Conservation (phyloP, 2,329 filamentous ascomycete species). For the Colletotrichum tropicale region DNA sequence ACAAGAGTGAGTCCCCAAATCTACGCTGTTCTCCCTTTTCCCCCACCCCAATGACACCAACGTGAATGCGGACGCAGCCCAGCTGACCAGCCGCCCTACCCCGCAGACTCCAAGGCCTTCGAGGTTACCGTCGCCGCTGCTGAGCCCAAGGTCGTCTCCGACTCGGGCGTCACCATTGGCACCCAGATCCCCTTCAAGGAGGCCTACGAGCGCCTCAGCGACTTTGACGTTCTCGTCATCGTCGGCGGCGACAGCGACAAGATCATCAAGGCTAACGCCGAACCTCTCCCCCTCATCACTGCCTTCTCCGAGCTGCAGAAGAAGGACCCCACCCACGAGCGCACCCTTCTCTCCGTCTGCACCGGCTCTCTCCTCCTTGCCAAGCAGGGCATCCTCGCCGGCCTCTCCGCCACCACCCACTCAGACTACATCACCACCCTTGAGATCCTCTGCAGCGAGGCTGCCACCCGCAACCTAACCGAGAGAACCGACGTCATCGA, state of each 20-base stretch:
- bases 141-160: slow-evolving; percentile 59
- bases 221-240: slow-evolving; percentile 81
- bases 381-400: slow-evolving; percentile 76
- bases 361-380: slow-evolving; percentile 81
- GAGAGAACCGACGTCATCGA: slow-evolving; percentile 86
- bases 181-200: slow-evolving; percentile 81
- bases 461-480: slow-evolving; percentile 69
- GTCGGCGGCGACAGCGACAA: slow-evolving; percentile 72
- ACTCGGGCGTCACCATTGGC: slow-evolving; percentile 71
- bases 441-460: slow-evolving; percentile 80
- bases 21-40: not conserved
- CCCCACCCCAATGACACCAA: not conserved
- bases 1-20: slow-evolving; percentile 48
- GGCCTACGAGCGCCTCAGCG: slow-evolving; percentile 70
- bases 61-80: not conserved
- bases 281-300: slow-evolving; percentile 75
- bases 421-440: slow-evolving; percentile 80
- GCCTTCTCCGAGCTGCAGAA: slow-evolving; percentile 82
- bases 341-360: slow-evolving; percentile 81
- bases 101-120: slow-evolving; percentile 59
- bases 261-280: slow-evolving; percentile 69
- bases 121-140: slow-evolving; percentile 59
- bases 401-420: slow-evolving; percentile 82
- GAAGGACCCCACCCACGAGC: slow-evolving; percentile 78
- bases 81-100: slow-evolving; percentile 6